These are phyloP conservation scores for Aquanectria penicillioides DNA, from an alignment of 2,329 filamentous ascomycete species.

Conservation along the genomic window DNA sequence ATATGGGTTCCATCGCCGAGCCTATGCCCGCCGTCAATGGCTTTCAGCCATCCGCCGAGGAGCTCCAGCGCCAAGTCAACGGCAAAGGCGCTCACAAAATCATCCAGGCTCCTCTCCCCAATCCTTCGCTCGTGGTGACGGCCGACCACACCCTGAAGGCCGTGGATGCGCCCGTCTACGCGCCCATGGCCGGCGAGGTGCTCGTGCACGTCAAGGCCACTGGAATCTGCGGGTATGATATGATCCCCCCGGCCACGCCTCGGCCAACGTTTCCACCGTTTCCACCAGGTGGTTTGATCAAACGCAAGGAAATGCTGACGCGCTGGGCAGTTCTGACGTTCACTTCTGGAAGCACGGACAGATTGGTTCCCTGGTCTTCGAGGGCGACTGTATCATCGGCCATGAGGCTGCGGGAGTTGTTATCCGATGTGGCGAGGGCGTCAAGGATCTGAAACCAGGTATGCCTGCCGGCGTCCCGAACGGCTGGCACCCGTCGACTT, in stretches of 20 bases:
- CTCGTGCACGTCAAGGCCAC: constrained; percentile 70
- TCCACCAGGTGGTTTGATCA: not conserved
- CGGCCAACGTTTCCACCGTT: not conserved
- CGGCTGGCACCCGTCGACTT: not conserved
- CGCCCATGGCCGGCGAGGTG: constrained; percentile 64
- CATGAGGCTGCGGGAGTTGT: constrained; percentile 73
- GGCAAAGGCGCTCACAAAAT: constrained; percentile 12
- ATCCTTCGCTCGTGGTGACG: constrained; percentile 56
- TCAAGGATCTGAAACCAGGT: constrained; percentile 60
- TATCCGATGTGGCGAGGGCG: constrained; percentile 64
- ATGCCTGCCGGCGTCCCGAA: constrained; percentile 1
- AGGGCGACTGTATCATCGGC: constrained; percentile 72
- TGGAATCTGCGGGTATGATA: constrained; percentile 68
- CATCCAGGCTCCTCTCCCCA: constrained; percentile 44
- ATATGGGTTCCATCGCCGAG: constrained; percentile 35
- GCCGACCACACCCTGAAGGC: constrained; percentile 68
- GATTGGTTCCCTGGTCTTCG: constrained; percentile 70
- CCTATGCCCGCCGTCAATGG: constrained; percentile 28
- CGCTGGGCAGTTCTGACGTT: constrained; percentile 64
- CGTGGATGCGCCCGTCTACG: constrained; percentile 65
- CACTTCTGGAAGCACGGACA: constrained; percentile 74
- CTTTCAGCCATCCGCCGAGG: constrained; percentile 15
- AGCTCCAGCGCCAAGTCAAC: constrained; percentile 32
- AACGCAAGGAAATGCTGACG: constrained; percentile 1
- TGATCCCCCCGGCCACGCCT: constrained; percentile 19